Conservation (phyloP, 2,329 filamentous ascomycete species). For the Chaetomium sp. region DNA sequence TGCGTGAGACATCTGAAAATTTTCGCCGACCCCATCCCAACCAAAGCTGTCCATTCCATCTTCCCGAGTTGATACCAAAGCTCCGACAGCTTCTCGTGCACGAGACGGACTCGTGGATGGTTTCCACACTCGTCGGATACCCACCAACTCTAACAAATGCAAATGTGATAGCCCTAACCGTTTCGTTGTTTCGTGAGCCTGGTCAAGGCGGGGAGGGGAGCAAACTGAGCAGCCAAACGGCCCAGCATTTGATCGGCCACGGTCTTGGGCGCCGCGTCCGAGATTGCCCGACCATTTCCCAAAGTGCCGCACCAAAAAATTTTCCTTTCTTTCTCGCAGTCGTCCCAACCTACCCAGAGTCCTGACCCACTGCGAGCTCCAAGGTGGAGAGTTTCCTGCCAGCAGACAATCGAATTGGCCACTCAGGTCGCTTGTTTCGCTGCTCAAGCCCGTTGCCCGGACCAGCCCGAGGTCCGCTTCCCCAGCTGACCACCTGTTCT, state of each 20-base stretch:
- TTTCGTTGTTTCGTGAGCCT: neutral
- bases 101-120: constrained; percentile 10
- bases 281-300: constrained; percentile 22
- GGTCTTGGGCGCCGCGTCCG: constrained; percentile 16
- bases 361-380: constrained; percentile 24
- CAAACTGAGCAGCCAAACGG: neutral
- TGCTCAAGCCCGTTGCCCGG: constrained; percentile 27
- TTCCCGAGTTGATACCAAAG: constrained; percentile 9
- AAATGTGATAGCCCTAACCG: neutral
- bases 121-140: constrained; percentile 4
- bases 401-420: constrained; percentile 26
- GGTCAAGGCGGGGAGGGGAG: neutral
- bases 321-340: constrained; percentile 20
- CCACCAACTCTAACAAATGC: neutral
- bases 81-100: constrained; percentile 7
- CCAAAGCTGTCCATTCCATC: constrained; percentile 10
- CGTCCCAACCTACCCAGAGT: constrained; percentile 17
- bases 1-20: constrained; percentile 25
- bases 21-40: constrained; percentile 18
- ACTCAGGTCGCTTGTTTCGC: constrained; percentile 21
- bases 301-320: constrained; percentile 20
- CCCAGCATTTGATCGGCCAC: constrained; percentile 9
- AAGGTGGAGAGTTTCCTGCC: constrained; percentile 20
- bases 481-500: constrained; percentile 26
- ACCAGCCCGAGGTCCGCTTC: constrained; percentile 27